Evolutionary conservation across 176 grass and related monocot genomes (phyloP).

Genomic region (Oryza glumipatula): DNA sequence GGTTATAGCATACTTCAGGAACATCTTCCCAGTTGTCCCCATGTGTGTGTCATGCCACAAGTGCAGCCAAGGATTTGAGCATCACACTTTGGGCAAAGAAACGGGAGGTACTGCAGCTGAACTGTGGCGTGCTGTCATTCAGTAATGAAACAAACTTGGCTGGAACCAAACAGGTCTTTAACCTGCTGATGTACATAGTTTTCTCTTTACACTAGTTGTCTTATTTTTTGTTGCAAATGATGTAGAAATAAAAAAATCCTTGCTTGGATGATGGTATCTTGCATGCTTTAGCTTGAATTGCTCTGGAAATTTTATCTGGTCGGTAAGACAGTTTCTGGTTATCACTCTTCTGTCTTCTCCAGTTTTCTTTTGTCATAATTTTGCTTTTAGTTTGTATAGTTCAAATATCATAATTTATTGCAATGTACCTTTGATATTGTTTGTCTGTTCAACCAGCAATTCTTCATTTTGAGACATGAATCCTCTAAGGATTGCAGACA

Average conservation of each 20-base stretch:
- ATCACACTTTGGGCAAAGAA: too few relatives aligned
- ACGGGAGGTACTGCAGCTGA: not conserved
- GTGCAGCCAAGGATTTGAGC: too few relatives aligned
- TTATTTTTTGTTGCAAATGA: not conserved
- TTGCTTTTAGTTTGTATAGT: not conserved
- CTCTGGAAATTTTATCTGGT: not conserved
- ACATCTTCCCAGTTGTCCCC: not conserved
- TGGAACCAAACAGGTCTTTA: not conserved
- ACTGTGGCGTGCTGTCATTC: not conserved
- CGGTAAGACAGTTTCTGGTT: not conserved
- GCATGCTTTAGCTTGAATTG: not conserved
- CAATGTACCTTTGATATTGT: not conserved
- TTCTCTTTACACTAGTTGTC: not conserved
- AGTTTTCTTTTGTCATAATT: not conserved
- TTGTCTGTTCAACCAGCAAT: too few relatives aligned
- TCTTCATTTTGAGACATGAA: not conserved
- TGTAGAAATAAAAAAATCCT: not conserved
- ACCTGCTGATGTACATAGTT: not conserved
- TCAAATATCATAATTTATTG: not conserved
- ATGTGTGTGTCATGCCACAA: too few relatives aligned
- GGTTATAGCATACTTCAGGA: not conserved
- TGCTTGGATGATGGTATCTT: not conserved
- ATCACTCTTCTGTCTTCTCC: not conserved
- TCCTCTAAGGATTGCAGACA: too few relatives aligned
- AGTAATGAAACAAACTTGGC: not conserved